A percentile compares a stretch with the other conserved stretches of the same genome.
phyloP scores from a whole-genome alignment of 176 grass and related monocot genomes.

The Lolium rigidum region DNA sequence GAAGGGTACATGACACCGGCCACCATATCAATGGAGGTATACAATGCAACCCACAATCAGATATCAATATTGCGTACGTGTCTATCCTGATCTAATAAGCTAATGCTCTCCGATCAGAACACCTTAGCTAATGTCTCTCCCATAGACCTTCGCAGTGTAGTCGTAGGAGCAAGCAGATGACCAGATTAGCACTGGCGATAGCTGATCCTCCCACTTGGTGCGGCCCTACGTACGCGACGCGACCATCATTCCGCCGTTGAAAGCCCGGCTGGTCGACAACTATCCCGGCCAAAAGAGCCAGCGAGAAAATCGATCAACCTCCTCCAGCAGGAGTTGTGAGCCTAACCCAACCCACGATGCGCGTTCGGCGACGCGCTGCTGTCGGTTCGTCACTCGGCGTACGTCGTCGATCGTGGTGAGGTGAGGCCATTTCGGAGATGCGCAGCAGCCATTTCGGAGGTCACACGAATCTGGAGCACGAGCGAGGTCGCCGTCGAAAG shows the following conservation, averaged over 20 bases:
- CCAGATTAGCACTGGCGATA: neutral
- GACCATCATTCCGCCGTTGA: slow-evolving; percentile 49
- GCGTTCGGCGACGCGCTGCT: neutral
- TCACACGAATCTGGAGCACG: neutral
- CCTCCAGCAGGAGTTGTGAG: neutral
- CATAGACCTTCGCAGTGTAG: too few relatives aligned
- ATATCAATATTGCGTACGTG: too few relatives aligned
- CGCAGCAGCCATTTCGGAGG: neutral
- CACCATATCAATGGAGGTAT: too few relatives aligned
- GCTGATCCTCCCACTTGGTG: slow-evolving; percentile 10
- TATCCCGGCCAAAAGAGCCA: neutral
- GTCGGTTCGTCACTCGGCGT: neutral
- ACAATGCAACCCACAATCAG: too few relatives aligned
- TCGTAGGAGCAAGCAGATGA: too few relatives aligned
- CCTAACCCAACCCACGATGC: neutral
- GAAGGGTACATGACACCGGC: too few relatives aligned
- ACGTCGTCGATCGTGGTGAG: neutral
- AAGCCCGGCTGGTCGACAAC: too few relatives aligned
- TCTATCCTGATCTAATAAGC: too few relatives aligned
- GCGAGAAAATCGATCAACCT: neutral
- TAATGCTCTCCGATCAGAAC: too few relatives aligned
- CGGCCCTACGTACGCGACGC: too few relatives aligned
- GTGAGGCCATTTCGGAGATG: neutral
- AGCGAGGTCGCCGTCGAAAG: neutral
- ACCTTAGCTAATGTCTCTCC: neutral